Evolutionary conservation across 345 rosid species (phyloP), one percentile per base, ranked within the genome.

Genomic region (Syzygium grande): DNA sequence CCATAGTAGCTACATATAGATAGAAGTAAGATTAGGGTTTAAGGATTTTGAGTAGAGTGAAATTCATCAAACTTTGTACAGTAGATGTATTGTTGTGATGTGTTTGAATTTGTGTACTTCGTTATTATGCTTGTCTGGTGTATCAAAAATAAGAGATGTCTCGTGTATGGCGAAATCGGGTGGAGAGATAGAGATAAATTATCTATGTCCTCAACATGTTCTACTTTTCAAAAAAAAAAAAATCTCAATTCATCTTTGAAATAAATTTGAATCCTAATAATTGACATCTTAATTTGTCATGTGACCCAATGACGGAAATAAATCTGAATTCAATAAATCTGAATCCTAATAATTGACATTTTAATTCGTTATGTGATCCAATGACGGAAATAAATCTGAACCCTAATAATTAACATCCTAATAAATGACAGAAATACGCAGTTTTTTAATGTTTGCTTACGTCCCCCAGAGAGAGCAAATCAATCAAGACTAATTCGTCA

Each of bases 151-250:
- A 38, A 21, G 4, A 68, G 46, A 30, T 30, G 79, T 8, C 23
- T 68, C 6, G 21, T 30, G 4, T 0, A 43, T 15, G 78, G 22
- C 23, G 38, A 30, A 16, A 8, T 4, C 3, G 1, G 11, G 6
- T 68, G 25, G 79, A 16, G 46, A 68, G 23, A 43, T 61, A 61
- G 11, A 68, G 79, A 34, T 17, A 34, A 68, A 68, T 34, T 68
- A 34, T 17, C 16, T n/a, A 27, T 5, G 30, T 27, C 19, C 17
- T 61, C 73, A 29, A 7, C 73, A 27, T 61, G 68, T 61, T 27
- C 22, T 3, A 22, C 27, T 56, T 56, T 56, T 43, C 4, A 43
- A 43, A 43, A 43, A 11, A 56, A 56, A 22, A 56, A 56, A 22
- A 22, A 34, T 4, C 27, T 10, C 27, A 56, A 56, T 56, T 22